Evolutionary conservation across 768 basidiomycete genomes (phyloP), one percentile per base, ranked within the genome.

Genomic region (Podaxis sp.): DNA sequence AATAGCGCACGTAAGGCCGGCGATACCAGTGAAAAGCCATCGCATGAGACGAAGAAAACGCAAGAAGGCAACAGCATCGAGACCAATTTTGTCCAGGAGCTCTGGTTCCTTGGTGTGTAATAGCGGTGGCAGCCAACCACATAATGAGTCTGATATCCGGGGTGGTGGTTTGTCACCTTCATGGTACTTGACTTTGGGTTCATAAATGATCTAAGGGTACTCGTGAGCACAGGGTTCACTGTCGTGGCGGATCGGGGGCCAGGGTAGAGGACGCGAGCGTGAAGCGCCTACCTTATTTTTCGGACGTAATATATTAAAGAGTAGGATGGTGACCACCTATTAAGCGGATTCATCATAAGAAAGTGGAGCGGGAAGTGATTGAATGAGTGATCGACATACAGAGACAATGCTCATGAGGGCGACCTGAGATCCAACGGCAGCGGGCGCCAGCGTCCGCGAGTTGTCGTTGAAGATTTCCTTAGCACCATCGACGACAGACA

Each of bases 131-230:
- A 98, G 78, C 96, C 96, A 99, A 65, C 93, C 92, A 53, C 94
- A 84, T 52, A 96, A 73, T 1, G 90, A 88, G 73, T 91, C 88
- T 42, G 88, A 88, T 73, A 96, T 92, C 24, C 85, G 84, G 6
- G 93, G 93, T 33, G 92, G 93, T 28, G 82, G 78, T 72, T 93
- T 93, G 74, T 86, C 74, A 46, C 88, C 90, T 64, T 84, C 80
- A 70, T 93, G 92, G 71, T 95, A 96, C 75, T 96, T 96, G 75
- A 93, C 87, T 77, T 96, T 97, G 65, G 94, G 95, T 72, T 95
- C 92, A 71, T 96, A 96, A 63, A 95, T 86, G 65, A 93, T 84
- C 93, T 93, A 63, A 26, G 26, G 3, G 9, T 15, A 39, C 30
- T 36, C 33, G 33, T 56, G 42, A 57, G 38, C 24, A 53, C 4